These are phyloP conservation scores for Ophiostoma quercus DNA, from an alignment of 2,329 filamentous ascomycete genomes.

Conservation along the genomic window DNA sequence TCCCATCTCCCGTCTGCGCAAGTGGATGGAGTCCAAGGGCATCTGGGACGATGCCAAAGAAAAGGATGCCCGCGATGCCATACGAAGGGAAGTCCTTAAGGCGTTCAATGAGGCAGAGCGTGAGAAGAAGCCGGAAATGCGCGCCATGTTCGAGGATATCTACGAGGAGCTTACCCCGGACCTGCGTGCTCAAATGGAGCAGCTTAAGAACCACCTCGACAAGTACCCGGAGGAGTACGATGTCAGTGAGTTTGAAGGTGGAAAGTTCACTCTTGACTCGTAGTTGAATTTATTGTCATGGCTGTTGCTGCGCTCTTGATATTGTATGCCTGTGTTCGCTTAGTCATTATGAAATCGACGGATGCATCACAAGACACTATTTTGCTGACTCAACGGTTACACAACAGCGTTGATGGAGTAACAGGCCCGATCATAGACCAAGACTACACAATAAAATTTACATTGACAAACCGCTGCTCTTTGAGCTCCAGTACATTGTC, in stretches of 20 bases:
- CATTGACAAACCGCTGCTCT: background rate
- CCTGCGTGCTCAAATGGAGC: conserved; percentile 60
- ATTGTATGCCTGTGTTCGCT: background rate
- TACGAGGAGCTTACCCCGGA: conserved; percentile 73
- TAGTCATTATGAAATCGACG: background rate
- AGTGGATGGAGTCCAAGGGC: conserved; percentile 75
- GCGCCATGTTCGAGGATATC: conserved; percentile 75
- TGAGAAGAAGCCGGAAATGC: conserved; percentile 70
- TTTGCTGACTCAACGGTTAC: background rate
- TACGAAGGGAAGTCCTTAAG: conserved; percentile 59
- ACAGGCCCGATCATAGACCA: background rate
- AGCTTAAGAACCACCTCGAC: conserved; percentile 72
- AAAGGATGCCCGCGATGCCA: conserved; percentile 42
- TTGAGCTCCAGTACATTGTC: background rate
- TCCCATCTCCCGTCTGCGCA: conserved; percentile 37
- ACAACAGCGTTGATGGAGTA: conserved; percentile 5
- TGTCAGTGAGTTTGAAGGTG: conserved; percentile 35
- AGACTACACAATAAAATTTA: background rate
- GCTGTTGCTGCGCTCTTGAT: background rate
- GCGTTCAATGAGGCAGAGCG: conserved; percentile 81
- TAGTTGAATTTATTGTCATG: background rate
- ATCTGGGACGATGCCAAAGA: conserved; percentile 85
- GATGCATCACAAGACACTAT: background rate
- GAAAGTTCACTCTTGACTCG: conserved; percentile 25
- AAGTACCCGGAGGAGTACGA: conserved; percentile 93